phyloP scores from a whole-genome alignment of 225 moss, liverwort and hornwort species.

The Sphagnum tenellum region DNA sequence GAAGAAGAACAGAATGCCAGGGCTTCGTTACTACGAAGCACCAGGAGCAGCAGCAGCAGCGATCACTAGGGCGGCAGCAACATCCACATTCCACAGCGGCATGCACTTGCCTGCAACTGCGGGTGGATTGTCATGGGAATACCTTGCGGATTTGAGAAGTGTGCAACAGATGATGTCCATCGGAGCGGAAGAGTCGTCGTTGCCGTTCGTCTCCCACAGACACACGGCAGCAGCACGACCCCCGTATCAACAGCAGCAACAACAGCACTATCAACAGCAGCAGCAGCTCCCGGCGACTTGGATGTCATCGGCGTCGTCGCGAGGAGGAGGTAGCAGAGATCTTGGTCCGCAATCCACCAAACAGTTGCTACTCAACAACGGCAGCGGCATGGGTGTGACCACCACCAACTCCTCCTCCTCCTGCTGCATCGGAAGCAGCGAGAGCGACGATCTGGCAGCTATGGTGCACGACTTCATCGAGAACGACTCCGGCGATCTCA shows the following conservation, averaged over 20 bases:
- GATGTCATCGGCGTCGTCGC: conserved; percentile 11
- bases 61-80: conserved; percentile 9
- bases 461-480: conserved; percentile 68
- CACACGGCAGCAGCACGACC: conserved; percentile 23
- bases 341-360: conserved; percentile 18
- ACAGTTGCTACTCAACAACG: conserved; percentile 3
- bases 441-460: conserved; percentile 60
- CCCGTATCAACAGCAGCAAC: not conserved
- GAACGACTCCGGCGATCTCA: conserved; percentile 31
- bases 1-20: conserved; percentile 26
- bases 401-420: not conserved
- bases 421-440: conserved; percentile 25
- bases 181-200: conserved; percentile 12
- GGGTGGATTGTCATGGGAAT: conserved; percentile 20
- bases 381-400: not conserved
- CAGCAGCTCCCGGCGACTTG: conserved; percentile 14
- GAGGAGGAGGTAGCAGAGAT: conserved; percentile 17
- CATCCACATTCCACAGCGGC: conserved; percentile 14
- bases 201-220: conserved; percentile 15
- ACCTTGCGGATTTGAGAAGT: conserved; percentile 16
- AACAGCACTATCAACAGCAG: no score
- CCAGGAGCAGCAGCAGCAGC: conserved; percentile 12
- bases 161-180: conserved; percentile 5
- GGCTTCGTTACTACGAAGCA: conserved; percentile 27
- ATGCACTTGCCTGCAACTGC: conserved; percentile 4